A percentile compares a stretch with the other conserved stretches of the same genome.
Conservation (phyloP, 352 stramenopile species). For the Globisporangium splendens region DNA sequence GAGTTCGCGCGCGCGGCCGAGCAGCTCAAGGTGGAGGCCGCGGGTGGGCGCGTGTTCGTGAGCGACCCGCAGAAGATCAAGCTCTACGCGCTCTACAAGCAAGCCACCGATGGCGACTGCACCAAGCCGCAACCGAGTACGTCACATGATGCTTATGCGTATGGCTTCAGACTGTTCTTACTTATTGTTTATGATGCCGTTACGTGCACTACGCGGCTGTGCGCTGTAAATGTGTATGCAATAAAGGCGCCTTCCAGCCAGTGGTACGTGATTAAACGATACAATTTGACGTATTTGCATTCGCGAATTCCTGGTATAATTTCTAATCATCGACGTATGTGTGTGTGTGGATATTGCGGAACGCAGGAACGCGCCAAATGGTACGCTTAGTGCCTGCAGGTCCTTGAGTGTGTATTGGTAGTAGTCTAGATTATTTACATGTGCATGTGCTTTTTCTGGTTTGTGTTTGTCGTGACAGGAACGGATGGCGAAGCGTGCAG, state of each 20-base stretch:
- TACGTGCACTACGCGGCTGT: neutral
- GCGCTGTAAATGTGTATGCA: neutral
- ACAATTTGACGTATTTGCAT: too few species aligned
- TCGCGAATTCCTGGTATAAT: too few species aligned
- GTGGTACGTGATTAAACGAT: slow-evolving; percentile 47
- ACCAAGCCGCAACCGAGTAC: slow-evolving; percentile 41
- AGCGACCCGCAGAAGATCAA: slow-evolving; percentile 73
- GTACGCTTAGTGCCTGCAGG: slow-evolving; percentile 15
- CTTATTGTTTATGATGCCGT: neutral
- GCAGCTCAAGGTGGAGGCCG: slow-evolving; percentile 31
- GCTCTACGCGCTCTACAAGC: slow-evolving; percentile 80
- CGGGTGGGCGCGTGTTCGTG: slow-evolving; percentile 22
- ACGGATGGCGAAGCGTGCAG: slow-evolving; percentile 39
- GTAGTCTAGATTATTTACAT: neutral
- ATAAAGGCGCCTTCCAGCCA: slow-evolving; percentile 42
- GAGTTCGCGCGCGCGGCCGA: slow-evolving; percentile 47
- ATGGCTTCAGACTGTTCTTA: neutral
- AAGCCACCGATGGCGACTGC: slow-evolving; percentile 68
- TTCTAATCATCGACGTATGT: too few species aligned
- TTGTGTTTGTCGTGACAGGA: slow-evolving; percentile 38
- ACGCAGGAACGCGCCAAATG: slow-evolving; percentile 55
- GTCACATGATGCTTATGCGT: neutral
- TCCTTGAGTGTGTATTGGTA: too few species aligned
- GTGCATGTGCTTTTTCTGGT: neutral
- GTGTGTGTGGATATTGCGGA: neutral